These are phyloP conservation scores for Viridothelium virens DNA, from an alignment of 495 filamentous ascomycete genomes.

Conservation along the genomic window DNA sequence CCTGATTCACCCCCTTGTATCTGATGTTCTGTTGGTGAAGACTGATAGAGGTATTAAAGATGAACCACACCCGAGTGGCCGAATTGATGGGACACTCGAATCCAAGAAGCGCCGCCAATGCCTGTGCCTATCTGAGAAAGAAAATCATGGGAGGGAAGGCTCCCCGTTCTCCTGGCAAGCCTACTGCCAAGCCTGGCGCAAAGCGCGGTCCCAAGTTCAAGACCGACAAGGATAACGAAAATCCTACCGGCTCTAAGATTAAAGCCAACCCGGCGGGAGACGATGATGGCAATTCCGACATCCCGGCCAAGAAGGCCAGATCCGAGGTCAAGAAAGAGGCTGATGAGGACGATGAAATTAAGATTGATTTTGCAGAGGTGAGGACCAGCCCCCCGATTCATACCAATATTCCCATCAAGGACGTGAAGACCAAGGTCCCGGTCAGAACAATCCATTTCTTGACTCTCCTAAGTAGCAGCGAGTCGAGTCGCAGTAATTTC, in stretches of 20 bases:
- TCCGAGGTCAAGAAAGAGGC: constrained; percentile 11
- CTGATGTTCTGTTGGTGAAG: background rate
- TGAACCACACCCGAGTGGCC: constrained; percentile 33
- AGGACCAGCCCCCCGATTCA: background rate
- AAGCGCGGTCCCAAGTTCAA: constrained; percentile 11
- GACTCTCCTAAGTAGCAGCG: too few relatives aligned
- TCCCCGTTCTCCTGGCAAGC: background rate
- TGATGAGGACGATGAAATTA: constrained; percentile 4
- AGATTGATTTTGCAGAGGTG: background rate
- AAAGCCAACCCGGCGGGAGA: background rate
- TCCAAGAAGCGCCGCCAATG: constrained; percentile 42
- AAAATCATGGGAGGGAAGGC: constrained; percentile 20
- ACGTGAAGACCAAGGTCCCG: too few relatives aligned
- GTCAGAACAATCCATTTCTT: too few relatives aligned
- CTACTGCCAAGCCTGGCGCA: background rate
- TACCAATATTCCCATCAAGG: too few relatives aligned
- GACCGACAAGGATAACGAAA: background rate
- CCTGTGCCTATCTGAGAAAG: constrained; percentile 46
- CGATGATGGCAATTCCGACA: background rate
- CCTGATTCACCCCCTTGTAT: background rate
- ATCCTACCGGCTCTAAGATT: background rate
- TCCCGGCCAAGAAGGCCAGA: background rate
- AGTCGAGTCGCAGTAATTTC: too few relatives aligned
- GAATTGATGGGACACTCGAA: constrained; percentile 30
- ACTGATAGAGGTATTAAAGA: constrained; percentile 17